Evolutionary conservation across 441 rosid species (phyloP).

Genomic region (Raphanus hybrid): DNA sequence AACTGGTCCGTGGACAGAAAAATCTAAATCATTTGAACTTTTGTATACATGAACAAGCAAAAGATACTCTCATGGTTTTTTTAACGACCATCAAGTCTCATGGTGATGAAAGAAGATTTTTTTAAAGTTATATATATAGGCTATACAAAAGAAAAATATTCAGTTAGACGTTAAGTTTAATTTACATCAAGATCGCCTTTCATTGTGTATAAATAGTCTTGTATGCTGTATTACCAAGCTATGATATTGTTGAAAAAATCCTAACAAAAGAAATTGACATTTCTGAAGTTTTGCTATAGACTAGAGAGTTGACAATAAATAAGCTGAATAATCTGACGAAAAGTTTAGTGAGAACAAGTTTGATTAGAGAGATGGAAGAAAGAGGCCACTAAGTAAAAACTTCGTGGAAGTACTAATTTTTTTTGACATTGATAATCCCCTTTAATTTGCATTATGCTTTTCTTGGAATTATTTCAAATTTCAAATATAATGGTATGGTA

Average conservation of each 20-base stretch:
- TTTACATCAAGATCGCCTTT: not conserved
- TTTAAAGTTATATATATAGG: not conserved
- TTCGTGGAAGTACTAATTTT: not conserved
- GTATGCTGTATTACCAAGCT: not conserved
- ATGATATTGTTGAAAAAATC: slow-evolving; percentile 7
- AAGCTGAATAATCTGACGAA: slow-evolving; percentile 3
- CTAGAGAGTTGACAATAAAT: not conserved
- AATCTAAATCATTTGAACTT: slow-evolving; percentile 30
- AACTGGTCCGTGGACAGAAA: slow-evolving; percentile 23
- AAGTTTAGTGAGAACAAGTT: not conserved
- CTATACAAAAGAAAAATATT: not conserved
- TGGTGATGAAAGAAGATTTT: not conserved
- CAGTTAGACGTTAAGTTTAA: not conserved
- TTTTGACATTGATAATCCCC: not conserved
- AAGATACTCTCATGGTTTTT: slow-evolving; percentile 30
- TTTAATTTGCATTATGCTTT: slow-evolving; percentile 1
- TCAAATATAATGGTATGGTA: slow-evolving; percentile 13
- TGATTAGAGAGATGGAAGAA: slow-evolving; percentile 1
- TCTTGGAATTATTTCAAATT: slow-evolving; percentile 9
- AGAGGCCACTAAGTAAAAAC: not conserved
- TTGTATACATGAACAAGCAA: slow-evolving; percentile 36
- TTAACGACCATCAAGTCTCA: slow-evolving; percentile 22
- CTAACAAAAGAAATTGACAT: not conserved
- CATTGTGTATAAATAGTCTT: slow-evolving; percentile 1
- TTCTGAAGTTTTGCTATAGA: not conserved